These are phyloP conservation scores for Gloeophyllum trabeum DNA, from an alignment of 768 basidiomycete species.

Conservation along the genomic window DNA sequence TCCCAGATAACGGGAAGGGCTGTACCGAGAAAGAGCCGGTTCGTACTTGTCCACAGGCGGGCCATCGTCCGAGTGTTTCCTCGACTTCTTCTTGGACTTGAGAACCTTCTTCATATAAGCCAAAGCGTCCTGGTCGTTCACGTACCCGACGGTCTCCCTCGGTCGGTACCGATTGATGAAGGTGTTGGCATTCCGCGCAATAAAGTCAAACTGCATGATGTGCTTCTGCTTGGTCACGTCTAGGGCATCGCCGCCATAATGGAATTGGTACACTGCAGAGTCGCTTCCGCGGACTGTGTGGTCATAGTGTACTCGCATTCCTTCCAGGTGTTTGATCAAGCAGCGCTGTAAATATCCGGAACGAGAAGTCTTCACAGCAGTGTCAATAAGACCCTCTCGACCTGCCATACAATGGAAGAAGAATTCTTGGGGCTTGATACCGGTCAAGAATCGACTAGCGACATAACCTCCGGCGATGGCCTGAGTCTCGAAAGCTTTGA, in stretches of 20 bases:
- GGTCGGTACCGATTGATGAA: constrained; percentile 67
- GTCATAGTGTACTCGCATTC: constrained; percentile 94
- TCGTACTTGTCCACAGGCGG: constrained; percentile 51
- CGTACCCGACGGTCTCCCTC: constrained; percentile 36
- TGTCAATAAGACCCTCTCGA: constrained; percentile 96
- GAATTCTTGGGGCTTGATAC: constrained; percentile 96
- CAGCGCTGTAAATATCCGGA: constrained; percentile 98
- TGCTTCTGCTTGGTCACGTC: constrained; percentile 98
- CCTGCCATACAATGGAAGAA: constrained; percentile 99
- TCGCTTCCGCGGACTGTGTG: constrained; percentile 96
- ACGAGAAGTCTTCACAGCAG: constrained; percentile 96
- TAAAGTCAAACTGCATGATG: constrained; percentile 87
- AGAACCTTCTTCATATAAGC: constrained; percentile 85
- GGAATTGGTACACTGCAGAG: constrained; percentile 87
- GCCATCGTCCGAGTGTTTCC: constrained; percentile 25
- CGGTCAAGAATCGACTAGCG: constrained; percentile 96
- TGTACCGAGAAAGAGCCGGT: constrained; percentile 66
- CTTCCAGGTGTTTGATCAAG: constrained; percentile 97
- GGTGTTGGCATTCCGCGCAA: constrained; percentile 75
- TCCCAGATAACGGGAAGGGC: constrained; percentile 73
- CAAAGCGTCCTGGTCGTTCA: constrained; percentile 58
- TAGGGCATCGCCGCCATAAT: constrained; percentile 92
- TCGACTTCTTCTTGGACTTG: constrained; percentile 45
- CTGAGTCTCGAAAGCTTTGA: constrained; percentile 95
- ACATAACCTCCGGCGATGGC: constrained; percentile 98